These are phyloP conservation scores for Waitea zeae DNA, from an alignment of 1,284 basidiomycete species.

Conservation along the genomic window DNA sequence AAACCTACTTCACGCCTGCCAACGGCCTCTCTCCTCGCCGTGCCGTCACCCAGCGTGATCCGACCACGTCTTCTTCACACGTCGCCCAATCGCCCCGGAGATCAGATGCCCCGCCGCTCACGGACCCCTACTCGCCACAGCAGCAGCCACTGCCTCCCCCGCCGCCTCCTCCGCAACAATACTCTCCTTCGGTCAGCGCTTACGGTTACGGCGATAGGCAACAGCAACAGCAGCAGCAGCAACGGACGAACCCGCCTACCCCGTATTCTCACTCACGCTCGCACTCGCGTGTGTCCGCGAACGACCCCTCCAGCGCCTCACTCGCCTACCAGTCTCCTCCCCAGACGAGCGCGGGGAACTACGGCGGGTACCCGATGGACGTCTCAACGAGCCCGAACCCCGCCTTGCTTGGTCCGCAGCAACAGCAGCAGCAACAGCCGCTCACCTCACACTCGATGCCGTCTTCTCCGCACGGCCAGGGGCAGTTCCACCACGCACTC, in stretches of 20 bases:
- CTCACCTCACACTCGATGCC: conserved; percentile 43
- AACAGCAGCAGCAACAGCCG: conserved; percentile 23
- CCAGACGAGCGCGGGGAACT: conserved; percentile 19
- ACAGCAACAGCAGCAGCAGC: conserved; percentile 31
- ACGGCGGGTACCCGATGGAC: conserved; percentile 31
- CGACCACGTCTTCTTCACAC: no score
- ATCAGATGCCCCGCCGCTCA: no score
- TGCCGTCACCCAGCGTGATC: no score
- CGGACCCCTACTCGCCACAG: conserved; percentile 50
- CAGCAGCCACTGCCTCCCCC: conserved; percentile 30
- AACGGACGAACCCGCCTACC: conserved; percentile 16
- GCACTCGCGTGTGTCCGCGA: conserved; percentile 40
- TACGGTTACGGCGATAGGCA: no score
- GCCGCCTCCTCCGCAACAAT: no score
- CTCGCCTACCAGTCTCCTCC: conserved; percentile 34
- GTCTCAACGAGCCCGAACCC: conserved; percentile 18
- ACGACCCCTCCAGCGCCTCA: conserved; percentile 34
- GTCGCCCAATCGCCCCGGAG: no score
- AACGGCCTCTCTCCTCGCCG: conserved; percentile 10
- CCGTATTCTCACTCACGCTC: conserved; percentile 39
- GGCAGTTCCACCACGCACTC: conserved; percentile 45
- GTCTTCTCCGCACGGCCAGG: conserved; percentile 47
- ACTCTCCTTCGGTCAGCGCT: no score
- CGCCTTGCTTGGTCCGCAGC: conserved; percentile 33
- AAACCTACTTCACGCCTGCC: conserved; percentile 45